Conservation (phyloP, 2,329 filamentous ascomycete species). For the Aspergillus ibericus region DNA sequence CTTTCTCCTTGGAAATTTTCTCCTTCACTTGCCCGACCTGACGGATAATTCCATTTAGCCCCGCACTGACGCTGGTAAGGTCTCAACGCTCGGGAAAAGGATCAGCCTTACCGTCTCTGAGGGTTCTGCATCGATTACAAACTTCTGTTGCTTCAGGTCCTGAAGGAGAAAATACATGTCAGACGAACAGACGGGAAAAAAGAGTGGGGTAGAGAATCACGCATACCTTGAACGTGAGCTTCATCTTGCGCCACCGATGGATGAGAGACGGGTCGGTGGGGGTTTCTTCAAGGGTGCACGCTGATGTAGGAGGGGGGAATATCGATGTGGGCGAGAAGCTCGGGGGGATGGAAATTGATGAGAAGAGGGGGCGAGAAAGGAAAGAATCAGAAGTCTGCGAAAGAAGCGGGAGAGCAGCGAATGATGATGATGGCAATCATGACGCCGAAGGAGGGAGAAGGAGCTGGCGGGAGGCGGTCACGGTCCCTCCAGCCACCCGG, state of each 20-base stretch:
- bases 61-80: slow-evolving; percentile 29
- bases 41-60: slow-evolving; percentile 32
- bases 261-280: slow-evolving; percentile 20
- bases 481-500: slow-evolving; percentile 9
- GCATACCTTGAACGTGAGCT: slow-evolving; percentile 69
- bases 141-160: slow-evolving; percentile 99
- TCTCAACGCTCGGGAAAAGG: slow-evolving; percentile 8
- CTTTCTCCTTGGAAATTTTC: slow-evolving; percentile 88
- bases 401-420: slow-evolving; percentile 8
- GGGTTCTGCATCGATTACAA: slow-evolving; percentile 91
- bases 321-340: background rate
- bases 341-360: background rate
- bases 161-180: slow-evolving; percentile 40
- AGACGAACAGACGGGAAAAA: slow-evolving; percentile 12
- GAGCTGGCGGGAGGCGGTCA: slow-evolving; percentile 21
- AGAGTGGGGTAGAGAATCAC: slow-evolving; percentile 13
- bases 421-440: slow-evolving; percentile 19
- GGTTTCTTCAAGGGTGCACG: slow-evolving; percentile 2
- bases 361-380: background rate
- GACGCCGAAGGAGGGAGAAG: slow-evolving; percentile 17
- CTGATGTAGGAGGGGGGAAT: background rate
- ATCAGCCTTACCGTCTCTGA: slow-evolving; percentile 73
- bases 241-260: slow-evolving; percentile 55
- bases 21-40: slow-evolving; percentile 89
- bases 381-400: slow-evolving; percentile 3